Evolutionary conservation across 129 eudicot species (phyloP).

Genomic region (Pseudognaphalium luteoalbum): DNA sequence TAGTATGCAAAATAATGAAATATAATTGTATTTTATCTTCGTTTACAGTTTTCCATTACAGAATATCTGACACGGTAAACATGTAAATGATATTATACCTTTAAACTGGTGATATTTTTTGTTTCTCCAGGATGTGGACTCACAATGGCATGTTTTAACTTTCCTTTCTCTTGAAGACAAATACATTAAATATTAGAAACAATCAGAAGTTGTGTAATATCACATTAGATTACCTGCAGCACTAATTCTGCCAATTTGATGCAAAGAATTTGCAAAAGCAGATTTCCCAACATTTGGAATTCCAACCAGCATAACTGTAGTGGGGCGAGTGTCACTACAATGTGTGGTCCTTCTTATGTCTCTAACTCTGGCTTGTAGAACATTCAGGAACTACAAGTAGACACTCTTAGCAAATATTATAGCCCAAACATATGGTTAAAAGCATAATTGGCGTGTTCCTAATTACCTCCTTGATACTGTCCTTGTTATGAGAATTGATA

Average conservation of each 20-base stretch:
- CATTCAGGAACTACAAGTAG: conserved; percentile 61
- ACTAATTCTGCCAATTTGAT: conserved; percentile 75
- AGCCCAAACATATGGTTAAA: background rate
- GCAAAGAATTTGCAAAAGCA: conserved; percentile 81
- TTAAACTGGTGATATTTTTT: conserved; percentile 61
- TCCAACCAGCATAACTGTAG: conserved; percentile 76
- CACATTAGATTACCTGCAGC: conserved; percentile 59
- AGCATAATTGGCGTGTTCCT: background rate
- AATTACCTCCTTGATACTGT: conserved; percentile 63
- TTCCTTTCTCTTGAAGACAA: conserved; percentile 73
- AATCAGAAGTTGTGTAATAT: background rate
- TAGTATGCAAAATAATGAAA: no score
- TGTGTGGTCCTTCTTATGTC: conserved; percentile 48
- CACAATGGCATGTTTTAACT: conserved; percentile 66
- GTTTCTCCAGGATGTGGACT: conserved; percentile 87
- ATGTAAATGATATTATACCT: conserved; percentile 45
- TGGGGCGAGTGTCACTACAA: conserved; percentile 40
- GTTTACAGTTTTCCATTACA: background rate
- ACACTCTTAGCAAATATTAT: conserved; percentile 12
- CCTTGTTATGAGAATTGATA: conserved; percentile 83
- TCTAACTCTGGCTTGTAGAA: conserved; percentile 69
- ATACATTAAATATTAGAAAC: conserved; percentile 18
- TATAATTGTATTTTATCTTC: no score
- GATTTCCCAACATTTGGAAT: conserved; percentile 94
- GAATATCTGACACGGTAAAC: background rate